Percentiles rank a stretch among this genome's conserved stretches.
phyloP scores from a whole-genome alignment of 768 basidiomycete species.

The Lepiota brunneoincarnata region DNA sequence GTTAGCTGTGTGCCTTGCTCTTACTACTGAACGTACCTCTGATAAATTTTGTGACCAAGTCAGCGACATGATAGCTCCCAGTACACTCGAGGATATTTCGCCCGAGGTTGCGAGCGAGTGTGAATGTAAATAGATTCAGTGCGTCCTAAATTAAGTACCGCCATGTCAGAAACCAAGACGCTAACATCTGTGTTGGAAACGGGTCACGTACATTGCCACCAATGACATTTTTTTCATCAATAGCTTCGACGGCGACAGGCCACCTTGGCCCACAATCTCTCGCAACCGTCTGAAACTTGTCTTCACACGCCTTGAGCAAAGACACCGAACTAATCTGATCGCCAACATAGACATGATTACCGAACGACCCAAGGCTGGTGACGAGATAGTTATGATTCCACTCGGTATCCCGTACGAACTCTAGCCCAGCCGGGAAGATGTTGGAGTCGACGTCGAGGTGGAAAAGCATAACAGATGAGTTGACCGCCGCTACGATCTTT shows the following conservation, averaged over 20 bases:
- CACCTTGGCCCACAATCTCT: slow-evolving; percentile 76
- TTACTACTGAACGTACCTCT: slow-evolving; percentile 41
- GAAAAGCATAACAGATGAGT: slow-evolving; percentile 64
- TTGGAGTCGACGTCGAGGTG: slow-evolving; percentile 34
- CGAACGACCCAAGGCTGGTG: slow-evolving; percentile 57
- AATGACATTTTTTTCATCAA: slow-evolving; percentile 55
- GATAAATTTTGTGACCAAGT: slow-evolving; percentile 74
- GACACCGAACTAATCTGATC: slow-evolving; percentile 83
- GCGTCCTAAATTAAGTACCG: slow-evolving; percentile 45
- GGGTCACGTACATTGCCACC: slow-evolving; percentile 63
- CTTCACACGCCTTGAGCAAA: slow-evolving; percentile 49
- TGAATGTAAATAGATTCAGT: slow-evolving; percentile 65
- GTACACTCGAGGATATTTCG: slow-evolving; percentile 53
- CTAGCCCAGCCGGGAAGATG: slow-evolving; percentile 24
- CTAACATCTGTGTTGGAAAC: neutral
- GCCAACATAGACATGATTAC: slow-evolving; percentile 60
- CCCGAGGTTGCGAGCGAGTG: slow-evolving; percentile 39
- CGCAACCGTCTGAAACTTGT: slow-evolving; percentile 51
- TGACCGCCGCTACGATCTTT: slow-evolving; percentile 62
- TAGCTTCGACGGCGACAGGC: slow-evolving; percentile 64
- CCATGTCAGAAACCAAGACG: neutral
- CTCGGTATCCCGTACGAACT: slow-evolving; percentile 42
- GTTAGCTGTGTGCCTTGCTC: neutral
- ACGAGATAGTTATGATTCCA: slow-evolving; percentile 88
- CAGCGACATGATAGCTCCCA: slow-evolving; percentile 74